A percentile compares a stretch with the other conserved stretches of the same genome.
Evolutionary conservation across 169 alveolate genomes (phyloP).

Genomic region (Toxoplasma gondii): DNA sequence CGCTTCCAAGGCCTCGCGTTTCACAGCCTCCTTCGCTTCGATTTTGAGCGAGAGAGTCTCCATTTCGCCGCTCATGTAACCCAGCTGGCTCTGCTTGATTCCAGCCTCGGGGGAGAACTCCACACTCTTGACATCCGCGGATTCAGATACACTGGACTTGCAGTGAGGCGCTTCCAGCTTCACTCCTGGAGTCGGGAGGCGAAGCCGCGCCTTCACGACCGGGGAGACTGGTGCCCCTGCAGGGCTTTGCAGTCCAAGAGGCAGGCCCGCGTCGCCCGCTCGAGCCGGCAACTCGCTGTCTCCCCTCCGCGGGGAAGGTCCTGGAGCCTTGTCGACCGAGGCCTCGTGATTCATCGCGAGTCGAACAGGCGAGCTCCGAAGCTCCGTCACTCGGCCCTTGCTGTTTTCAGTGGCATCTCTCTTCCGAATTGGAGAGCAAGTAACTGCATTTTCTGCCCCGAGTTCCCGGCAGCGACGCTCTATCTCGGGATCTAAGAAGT

Average conservation of each 20-base stretch:
- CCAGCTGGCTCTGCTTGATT: too few relatives aligned
- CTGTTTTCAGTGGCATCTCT: not conserved
- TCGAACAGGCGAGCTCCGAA: not conserved
- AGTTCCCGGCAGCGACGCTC: not conserved
- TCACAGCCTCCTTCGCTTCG: not conserved
- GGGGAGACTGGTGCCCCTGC: too few relatives aligned
- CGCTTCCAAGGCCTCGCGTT: not conserved
- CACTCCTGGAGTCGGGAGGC: too few relatives aligned
- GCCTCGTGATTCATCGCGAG: not conserved
- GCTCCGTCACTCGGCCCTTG: not conserved
- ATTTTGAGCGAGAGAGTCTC: not conserved
- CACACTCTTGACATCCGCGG: too few relatives aligned
- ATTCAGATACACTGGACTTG: too few relatives aligned
- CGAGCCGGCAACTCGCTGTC: not conserved
- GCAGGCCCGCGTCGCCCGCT: too few relatives aligned
- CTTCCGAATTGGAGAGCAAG: not conserved
- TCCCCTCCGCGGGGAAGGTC: not conserved
- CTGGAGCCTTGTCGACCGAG: not conserved
- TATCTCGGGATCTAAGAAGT: not conserved
- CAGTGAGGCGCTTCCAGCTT: too few relatives aligned
- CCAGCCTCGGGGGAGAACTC: too few relatives aligned
- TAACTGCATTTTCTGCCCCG: not conserved
- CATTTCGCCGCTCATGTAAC: too few relatives aligned
- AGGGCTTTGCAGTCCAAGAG: too few relatives aligned
- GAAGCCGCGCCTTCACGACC: too few relatives aligned